Percentiles rank a stretch among this genome's conserved stretches.
phyloP scores from a whole-genome alignment of 345 rosid species.

The Gynandropsis gynandra region DNA sequence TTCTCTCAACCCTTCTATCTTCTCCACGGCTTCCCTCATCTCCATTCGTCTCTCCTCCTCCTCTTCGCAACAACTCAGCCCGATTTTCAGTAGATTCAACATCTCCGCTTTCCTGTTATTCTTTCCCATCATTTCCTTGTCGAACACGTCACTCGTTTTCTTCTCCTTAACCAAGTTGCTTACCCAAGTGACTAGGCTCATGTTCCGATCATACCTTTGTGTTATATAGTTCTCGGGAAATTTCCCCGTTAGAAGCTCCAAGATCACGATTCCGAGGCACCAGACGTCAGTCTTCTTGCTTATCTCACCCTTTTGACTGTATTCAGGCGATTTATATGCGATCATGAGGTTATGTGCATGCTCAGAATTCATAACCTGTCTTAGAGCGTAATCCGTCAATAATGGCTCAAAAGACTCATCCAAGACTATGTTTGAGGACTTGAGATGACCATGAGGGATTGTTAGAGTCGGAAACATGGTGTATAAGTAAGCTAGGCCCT shows the following conservation, averaged over 20 bases:
- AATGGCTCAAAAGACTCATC: constrained; percentile 43
- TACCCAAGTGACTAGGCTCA: constrained; percentile 55
- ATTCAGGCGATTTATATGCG: constrained; percentile 70
- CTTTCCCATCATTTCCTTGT: constrained; percentile 48
- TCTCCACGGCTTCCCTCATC: constrained; percentile 39
- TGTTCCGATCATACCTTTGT: constrained; percentile 31
- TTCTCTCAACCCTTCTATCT: constrained; percentile 40
- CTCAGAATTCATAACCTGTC: constrained; percentile 59
- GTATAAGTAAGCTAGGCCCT: constrained; percentile 56
- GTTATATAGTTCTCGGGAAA: constrained; percentile 60
- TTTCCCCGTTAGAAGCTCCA: constrained; percentile 56
- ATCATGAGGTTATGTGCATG: constrained; percentile 51
- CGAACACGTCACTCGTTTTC: constrained; percentile 49
- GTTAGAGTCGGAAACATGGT: constrained; percentile 42
- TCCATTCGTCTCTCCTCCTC: constrained; percentile 43
- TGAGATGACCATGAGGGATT: constrained; percentile 69
- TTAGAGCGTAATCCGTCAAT: constrained; percentile 49
- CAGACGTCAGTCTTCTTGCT: constrained; percentile 58
- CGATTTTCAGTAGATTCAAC: constrained; percentile 58
- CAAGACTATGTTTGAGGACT: constrained; percentile 70
- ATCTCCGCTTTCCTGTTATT: constrained; percentile 47
- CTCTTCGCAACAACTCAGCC: constrained; percentile 66
- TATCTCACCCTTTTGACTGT: constrained; percentile 31
- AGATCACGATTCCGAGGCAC: constrained; percentile 57
- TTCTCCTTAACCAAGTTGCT: constrained; percentile 55